Conservation (phyloP, 345 rosid species). For the Kandelia obovata region DNA sequence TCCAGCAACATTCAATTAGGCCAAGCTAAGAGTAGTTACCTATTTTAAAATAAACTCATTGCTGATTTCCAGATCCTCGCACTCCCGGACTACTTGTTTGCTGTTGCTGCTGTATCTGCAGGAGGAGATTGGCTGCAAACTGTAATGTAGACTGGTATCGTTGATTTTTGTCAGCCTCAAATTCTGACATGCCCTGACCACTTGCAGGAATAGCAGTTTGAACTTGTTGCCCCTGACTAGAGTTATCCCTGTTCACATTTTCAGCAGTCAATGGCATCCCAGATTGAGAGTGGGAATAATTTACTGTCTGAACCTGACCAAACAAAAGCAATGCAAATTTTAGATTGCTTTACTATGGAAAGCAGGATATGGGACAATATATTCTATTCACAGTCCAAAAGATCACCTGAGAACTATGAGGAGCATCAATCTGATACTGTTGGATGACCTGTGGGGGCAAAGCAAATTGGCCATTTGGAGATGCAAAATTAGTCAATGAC, state of each 20-base stretch:
- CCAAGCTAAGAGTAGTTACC: constrained; percentile 16
- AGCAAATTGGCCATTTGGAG: constrained; percentile 57
- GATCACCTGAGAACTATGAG: constrained; percentile 37
- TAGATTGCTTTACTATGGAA: constrained; percentile 42
- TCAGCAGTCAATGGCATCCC: constrained; percentile 40
- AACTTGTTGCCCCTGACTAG: constrained; percentile 49
- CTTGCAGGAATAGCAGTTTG: constrained; percentile 49
- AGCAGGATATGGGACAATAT: constrained; percentile 38
- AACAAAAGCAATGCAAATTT: constrained; percentile 29
- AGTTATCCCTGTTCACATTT: constrained; percentile 39
- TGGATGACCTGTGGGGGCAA: constrained; percentile 50
- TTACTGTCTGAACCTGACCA: constrained; percentile 48
- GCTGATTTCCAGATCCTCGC: constrained; percentile 30
- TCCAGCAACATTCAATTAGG: not conserved
- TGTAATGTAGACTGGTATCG: constrained; percentile 88
- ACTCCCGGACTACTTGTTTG: constrained; percentile 26
- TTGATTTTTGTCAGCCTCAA: constrained; percentile 78
- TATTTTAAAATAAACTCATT: constrained; percentile 17
- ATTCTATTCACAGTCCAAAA: constrained; percentile 45
- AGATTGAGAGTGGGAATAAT: constrained; percentile 43
- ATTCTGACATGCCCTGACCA: constrained; percentile 47
- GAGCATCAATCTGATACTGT: constrained; percentile 53
- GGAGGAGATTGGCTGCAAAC: constrained; percentile 90
- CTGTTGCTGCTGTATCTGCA: constrained; percentile 79
- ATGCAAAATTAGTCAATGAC: constrained; percentile 33